A percentile compares a stretch with the other conserved stretches of the same genome.
These are phyloP conservation scores for Mortierella sp. DNA, from an alignment of 371 early-diverging fungal species.

Conservation along the genomic window DNA sequence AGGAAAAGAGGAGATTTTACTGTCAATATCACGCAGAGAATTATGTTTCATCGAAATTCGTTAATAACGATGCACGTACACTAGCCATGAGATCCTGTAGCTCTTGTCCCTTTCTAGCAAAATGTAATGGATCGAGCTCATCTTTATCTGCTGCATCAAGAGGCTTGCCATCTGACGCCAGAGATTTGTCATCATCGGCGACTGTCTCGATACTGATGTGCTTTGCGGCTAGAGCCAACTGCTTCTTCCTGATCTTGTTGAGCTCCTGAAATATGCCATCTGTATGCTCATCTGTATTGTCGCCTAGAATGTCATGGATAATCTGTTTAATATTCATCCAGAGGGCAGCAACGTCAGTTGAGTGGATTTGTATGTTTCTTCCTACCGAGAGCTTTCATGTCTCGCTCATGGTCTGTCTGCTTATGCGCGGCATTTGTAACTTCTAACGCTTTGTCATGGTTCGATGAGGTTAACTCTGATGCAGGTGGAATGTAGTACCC, in stretches of 20 bases:
- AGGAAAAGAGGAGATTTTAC: background rate
- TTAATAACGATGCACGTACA: slow-evolving; percentile 16
- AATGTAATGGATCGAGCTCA: slow-evolving; percentile 40
- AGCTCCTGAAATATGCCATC: slow-evolving; percentile 56
- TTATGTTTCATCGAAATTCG: too few species aligned
- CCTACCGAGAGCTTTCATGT: slow-evolving; percentile 54
- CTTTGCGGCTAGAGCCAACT: slow-evolving; percentile 46
- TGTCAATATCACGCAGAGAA: background rate
- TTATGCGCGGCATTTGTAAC: slow-evolving; percentile 44
- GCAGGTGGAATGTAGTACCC: slow-evolving; percentile 49
- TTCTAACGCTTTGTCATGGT: slow-evolving; percentile 48
- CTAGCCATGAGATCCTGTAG: slow-evolving; percentile 53
- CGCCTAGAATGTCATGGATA: slow-evolving; percentile 20
- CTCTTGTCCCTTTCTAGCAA: slow-evolving; percentile 49
- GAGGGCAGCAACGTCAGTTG: background rate
- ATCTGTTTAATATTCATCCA: background rate
- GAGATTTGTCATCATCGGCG: slow-evolving; percentile 46
- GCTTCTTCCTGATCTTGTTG: slow-evolving; percentile 52
- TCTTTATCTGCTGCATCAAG: slow-evolving; percentile 53
- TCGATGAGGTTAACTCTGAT: slow-evolving; percentile 44
- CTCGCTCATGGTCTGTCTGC: slow-evolving; percentile 46
- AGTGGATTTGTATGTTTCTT: background rate
- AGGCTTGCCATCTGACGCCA: slow-evolving; percentile 48
- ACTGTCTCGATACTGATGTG: slow-evolving; percentile 55
- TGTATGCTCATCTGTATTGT: slow-evolving; percentile 50